phyloP scores from a whole-genome alignment of 331 rosid species.

The Malus hybrid region DNA sequence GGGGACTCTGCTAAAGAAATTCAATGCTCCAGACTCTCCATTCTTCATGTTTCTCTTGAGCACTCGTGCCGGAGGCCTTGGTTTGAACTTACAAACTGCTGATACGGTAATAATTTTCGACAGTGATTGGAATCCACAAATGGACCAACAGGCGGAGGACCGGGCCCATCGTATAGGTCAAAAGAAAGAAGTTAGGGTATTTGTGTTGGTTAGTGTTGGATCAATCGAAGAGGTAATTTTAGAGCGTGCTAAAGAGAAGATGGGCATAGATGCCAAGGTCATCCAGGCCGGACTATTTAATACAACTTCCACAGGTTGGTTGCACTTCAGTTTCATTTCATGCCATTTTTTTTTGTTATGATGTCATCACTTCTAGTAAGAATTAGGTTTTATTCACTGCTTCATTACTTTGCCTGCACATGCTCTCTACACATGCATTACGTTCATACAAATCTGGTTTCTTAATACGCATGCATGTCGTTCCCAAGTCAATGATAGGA shows the following conservation, averaged over 20 bases:
- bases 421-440: neutral
- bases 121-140: slow-evolving; percentile 99
- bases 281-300: slow-evolving; percentile 98
- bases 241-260: slow-evolving; percentile 98
- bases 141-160: slow-evolving; percentile 99
- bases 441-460: neutral
- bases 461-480: neutral
- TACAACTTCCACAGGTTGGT: slow-evolving; percentile 98
- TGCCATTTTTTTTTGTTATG: neutral
- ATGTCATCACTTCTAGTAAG: neutral
- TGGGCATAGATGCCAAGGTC: slow-evolving; percentile 99
- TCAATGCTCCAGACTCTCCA: slow-evolving; percentile 95
- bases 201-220: slow-evolving; percentile 97
- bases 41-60: slow-evolving; percentile 94
- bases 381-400: neutral
- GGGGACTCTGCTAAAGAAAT: slow-evolving; percentile 61
- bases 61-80: slow-evolving; percentile 99
- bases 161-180: slow-evolving; percentile 99
- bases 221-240: slow-evolving; percentile 97
- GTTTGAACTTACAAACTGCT: slow-evolving; percentile 93
- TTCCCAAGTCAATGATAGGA: neutral
- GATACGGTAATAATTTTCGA: slow-evolving; percentile 96
- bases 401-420: neutral
- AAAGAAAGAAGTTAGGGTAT: slow-evolving; percentile 96
- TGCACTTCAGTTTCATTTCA: slow-evolving; percentile 11